Base-by-base conservation (phyloP, 2,329 filamentous ascomycete species). In the Zasmidium angulare region DNA sequence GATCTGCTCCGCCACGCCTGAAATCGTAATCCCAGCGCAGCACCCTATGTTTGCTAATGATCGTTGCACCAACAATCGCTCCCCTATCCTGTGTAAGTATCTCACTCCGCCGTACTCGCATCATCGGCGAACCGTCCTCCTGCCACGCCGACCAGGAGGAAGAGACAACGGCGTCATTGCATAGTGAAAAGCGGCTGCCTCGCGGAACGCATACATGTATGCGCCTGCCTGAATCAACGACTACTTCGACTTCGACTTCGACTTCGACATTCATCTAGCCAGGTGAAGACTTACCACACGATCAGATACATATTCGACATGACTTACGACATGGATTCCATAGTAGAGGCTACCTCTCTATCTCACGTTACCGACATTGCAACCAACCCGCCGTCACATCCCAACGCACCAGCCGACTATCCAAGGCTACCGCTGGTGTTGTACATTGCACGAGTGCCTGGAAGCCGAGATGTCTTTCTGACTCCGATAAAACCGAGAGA, bases 381-480 rank as follows among this genome's bases (percentile, higher is more conserved):
- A 63, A 84, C 89, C 53, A 91, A 96, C 69, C 95, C 93, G 46
- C 93, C 95, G 50, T 84, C 87, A 68, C 95, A 96, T 74, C 91
- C 91, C 52, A 84, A 89, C 69, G 90, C 90, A 71, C 89, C 90
- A 3, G 85, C 86, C 2, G 86, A 89, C 66, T 78, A 83, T 68
- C 84, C 80, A 63, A 84, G 88, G 63, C 86, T 91, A 52, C 86
- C 91, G 2, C 76, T 98, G 53, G 86, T 88, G 1, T 83, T 99
- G 46, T 99, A 99, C 76, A 96, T 99, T 66, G 91, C 93, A 36
- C 83, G 93, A 66, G 93, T 99, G 0, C 95, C 95, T 1, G 93
- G 93, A 21, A 96, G 90, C 63, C 86, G 87, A 87, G 93, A 97
- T 81, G 84, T 97, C 58, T 96, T 97, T 68, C 85, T 99, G 49